Evolutionary conservation across 305 asterid genomes (phyloP).

Genomic region (Ajuga reptans): DNA sequence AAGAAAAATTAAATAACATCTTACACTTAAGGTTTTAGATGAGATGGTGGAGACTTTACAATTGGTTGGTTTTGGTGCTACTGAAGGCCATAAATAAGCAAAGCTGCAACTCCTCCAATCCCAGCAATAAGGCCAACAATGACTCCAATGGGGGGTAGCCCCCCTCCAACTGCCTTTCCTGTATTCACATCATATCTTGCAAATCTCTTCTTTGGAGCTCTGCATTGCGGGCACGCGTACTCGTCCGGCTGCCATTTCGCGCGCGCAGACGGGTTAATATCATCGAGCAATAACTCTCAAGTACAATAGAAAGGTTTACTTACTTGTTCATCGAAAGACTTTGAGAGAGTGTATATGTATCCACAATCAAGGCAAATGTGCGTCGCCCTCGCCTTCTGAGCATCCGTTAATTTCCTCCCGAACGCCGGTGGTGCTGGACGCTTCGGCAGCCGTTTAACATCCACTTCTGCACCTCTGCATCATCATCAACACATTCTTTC

Average conservation of each 20-base stretch:
- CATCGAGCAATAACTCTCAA: no score
- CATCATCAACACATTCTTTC: neutral
- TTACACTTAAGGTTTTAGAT: no score
- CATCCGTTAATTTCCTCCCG: constrained; percentile 72
- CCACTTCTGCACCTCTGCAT: constrained; percentile 77
- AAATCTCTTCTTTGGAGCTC: constrained; percentile 95
- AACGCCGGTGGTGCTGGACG: constrained; percentile 95
- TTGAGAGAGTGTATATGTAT: constrained; percentile 66
- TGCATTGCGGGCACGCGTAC: constrained; percentile 80
- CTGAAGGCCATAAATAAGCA: constrained; percentile 75
- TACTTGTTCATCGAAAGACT: constrained; percentile 85
- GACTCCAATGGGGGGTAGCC: constrained; percentile 80
- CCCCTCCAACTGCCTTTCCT: constrained; percentile 80
- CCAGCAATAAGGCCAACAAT: constrained; percentile 70
- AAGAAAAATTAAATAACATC: no score
- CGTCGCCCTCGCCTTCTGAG: constrained; percentile 90
- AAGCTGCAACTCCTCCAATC: constrained; percentile 75
- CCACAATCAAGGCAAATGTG: constrained; percentile 98
- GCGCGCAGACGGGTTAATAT: no score
- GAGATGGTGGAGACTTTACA: no score
- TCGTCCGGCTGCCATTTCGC: constrained; percentile 70
- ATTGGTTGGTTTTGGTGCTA: no score
- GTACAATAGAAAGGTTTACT: constrained; percentile 16
- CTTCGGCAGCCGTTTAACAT: constrained; percentile 72
- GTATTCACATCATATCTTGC: constrained; percentile 71